Evolutionary conservation across 202 grass and related monocot genomes (phyloP), one percentile per base, ranked within the genome.

Genomic region (Setaria viridis): DNA sequence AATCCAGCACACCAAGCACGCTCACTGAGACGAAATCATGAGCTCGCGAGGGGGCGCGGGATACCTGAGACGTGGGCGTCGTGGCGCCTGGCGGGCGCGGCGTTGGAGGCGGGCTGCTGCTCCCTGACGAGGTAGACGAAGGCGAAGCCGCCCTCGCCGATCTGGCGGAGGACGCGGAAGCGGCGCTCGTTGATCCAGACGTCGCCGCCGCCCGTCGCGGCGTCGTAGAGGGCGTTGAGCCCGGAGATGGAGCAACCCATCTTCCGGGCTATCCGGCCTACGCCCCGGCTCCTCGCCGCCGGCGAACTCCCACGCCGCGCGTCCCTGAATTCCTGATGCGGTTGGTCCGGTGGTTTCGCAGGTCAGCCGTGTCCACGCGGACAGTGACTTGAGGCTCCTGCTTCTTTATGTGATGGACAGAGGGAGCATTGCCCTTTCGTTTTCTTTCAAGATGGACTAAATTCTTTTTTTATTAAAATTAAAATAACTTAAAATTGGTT

Each of bases 181-280:
- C 94, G 93, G 82, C 90, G 93, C 30, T 97, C 90, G 94, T 97
- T 99, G 88, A 99, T 97, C 97, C 97, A 99, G 48, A 99, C 90
- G 60, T 97, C 97, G 69, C 90, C 91, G 54, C 92, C 88, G 54
- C 94, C 90, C 39, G 85, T 94, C 43, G 91, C 90, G 64, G 92
- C 88, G 77, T 93, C 94, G 85, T 96, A 99, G 29, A 99, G 85
- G 56, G 94, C 90, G 76, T 93, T 99, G 19, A 99, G 90, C 67
- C 97, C 97, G 65, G 97, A 99, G 25, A 99, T 87, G 70, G 97
- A 97, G 88, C 97, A 99, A 14, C 97, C 97, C 97, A 99, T 99
- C 72, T 4, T 42, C 64, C 64, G 42, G 50, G 19, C 25, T 25
- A 25, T 29, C 17, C 8, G 29, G 29, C 51, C 20, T 6, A 7